Conservation (phyloP, 2,329 filamentous ascomycete genomes). For the Ophiostoma fasciatum region DNA sequence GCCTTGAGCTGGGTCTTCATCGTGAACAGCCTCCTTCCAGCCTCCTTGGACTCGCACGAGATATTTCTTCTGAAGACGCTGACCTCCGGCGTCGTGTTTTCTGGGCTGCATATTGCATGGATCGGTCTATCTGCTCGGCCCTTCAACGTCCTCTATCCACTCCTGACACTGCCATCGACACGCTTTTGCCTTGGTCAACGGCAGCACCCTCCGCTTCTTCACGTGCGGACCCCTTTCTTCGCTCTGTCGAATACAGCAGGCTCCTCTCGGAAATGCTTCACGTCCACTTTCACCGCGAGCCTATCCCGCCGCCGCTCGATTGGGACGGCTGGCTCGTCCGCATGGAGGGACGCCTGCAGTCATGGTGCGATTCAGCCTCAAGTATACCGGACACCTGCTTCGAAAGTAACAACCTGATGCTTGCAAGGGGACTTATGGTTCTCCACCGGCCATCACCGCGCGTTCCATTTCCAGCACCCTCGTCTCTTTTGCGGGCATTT, state of each 20-base stretch:
- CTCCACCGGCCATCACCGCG: conserved; percentile 9
- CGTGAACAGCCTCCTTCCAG: not conserved
- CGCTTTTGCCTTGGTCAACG: conserved; percentile 3
- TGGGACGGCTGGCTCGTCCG: conserved; percentile 10
- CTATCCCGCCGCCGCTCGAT: not conserved
- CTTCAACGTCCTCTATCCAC: conserved; percentile 10
- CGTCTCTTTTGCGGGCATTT: conserved; percentile 8
- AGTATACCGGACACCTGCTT: not conserved
- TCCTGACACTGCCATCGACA: conserved; percentile 7
- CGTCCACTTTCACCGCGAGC: conserved; percentile 10
- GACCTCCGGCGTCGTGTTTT: conserved; percentile 9
- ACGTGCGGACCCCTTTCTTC: conserved; percentile 7
- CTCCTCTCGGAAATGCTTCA: conserved; percentile 10
- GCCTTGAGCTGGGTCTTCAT: conserved; percentile 10
- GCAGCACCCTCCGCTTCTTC: too few species aligned
- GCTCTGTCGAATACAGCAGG: conserved; percentile 5
- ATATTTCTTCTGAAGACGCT: not conserved
- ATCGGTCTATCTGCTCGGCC: conserved; percentile 9
- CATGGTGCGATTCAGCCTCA: conserved; percentile 2
- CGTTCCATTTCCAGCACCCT: conserved; percentile 6
- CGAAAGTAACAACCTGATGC: conserved; percentile 5
- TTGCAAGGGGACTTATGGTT: conserved; percentile 7
- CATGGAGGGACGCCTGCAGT: conserved; percentile 7
- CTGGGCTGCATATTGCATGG: conserved; percentile 10
- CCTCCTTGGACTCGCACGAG: too few species aligned